These are phyloP conservation scores for Bruguiera parviflora DNA, from an alignment of 345 rosid genomes.

Conservation along the genomic window DNA sequence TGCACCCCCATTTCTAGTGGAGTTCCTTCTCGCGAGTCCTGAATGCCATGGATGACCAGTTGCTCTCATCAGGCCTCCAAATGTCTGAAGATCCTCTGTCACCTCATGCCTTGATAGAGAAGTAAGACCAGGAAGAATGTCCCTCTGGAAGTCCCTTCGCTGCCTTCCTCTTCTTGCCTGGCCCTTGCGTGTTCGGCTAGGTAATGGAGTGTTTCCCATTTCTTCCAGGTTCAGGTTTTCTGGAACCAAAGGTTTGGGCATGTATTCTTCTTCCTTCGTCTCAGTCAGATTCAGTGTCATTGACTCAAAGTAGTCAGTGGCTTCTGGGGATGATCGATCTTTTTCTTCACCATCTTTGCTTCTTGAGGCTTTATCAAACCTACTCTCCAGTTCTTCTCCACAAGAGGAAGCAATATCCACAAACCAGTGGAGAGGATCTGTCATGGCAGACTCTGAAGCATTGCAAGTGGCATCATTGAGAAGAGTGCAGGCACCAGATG, in stretches of 20 bases:
- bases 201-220: constrained; percentile 29
- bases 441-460: constrained; percentile 34
- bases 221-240: constrained; percentile 53
- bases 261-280: constrained; percentile 75
- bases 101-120: constrained; percentile 90
- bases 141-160: constrained; percentile 95
- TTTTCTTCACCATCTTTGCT: constrained; percentile 29
- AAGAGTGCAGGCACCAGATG: constrained; percentile 19
- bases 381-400: constrained; percentile 48
- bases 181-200: constrained; percentile 59
- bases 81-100: constrained; percentile 84
- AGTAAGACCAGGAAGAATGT: constrained; percentile 86
- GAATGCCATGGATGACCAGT: constrained; percentile 66
- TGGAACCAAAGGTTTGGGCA: constrained; percentile 72
- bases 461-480: constrained; percentile 32
- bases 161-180: constrained; percentile 92
- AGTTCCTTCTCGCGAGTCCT: constrained; percentile 65
- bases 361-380: constrained; percentile 35
- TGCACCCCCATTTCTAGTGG: constrained; percentile 61
- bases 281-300: constrained; percentile 62
- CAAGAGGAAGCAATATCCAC: constrained; percentile 54
- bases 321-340: constrained; percentile 44
- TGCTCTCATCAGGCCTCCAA: constrained; percentile 82
- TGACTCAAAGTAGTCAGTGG: constrained; percentile 72
- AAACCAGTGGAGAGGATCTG: constrained; percentile 70